These are phyloP conservation scores for Epichloe elymi DNA, from an alignment of 2,329 filamentous ascomycete species.

Conservation along the genomic window DNA sequence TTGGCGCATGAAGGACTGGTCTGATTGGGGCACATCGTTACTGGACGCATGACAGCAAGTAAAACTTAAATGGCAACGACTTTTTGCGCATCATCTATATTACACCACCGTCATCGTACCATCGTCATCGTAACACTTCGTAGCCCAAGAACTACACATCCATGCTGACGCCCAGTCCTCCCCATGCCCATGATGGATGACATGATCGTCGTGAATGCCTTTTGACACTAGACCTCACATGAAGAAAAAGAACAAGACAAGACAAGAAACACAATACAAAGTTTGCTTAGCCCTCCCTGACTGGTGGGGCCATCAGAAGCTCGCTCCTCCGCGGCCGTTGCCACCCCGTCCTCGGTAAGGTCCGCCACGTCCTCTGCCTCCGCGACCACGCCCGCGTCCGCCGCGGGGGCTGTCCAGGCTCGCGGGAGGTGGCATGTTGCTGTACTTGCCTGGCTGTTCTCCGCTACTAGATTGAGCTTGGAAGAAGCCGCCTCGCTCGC, in stretches of 20 bases:
- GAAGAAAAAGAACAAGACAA: not conserved
- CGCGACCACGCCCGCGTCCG: slow-evolving; percentile 26
- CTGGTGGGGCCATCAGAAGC: not conserved
- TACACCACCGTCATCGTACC: not conserved
- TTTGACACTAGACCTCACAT: not conserved
- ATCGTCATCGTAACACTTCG: not conserved
- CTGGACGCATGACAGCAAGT: no score
- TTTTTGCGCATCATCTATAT: not conserved
- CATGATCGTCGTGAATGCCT: not conserved
- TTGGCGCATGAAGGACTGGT: no score
- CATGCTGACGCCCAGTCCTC: not conserved
- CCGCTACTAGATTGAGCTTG: slow-evolving; percentile 8
- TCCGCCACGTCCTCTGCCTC: slow-evolving; percentile 25
- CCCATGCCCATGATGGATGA: not conserved
- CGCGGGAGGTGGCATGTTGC: slow-evolving; percentile 47
- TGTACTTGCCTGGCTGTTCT: slow-evolving; percentile 26
- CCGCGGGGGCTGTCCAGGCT: slow-evolving; percentile 34
- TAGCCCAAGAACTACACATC: not conserved
- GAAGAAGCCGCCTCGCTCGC: slow-evolving; percentile 16
- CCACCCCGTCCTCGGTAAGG: slow-evolving; percentile 22
- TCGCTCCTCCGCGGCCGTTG: slow-evolving; percentile 8
- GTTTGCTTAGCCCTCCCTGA: slow-evolving; percentile 8
- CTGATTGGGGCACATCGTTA: no score
- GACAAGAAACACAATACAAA: not conserved
- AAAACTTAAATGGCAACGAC: no score